phyloP scores from a whole-genome alignment of 169 alveolate species.

The Plasmodium vivax region DNA sequence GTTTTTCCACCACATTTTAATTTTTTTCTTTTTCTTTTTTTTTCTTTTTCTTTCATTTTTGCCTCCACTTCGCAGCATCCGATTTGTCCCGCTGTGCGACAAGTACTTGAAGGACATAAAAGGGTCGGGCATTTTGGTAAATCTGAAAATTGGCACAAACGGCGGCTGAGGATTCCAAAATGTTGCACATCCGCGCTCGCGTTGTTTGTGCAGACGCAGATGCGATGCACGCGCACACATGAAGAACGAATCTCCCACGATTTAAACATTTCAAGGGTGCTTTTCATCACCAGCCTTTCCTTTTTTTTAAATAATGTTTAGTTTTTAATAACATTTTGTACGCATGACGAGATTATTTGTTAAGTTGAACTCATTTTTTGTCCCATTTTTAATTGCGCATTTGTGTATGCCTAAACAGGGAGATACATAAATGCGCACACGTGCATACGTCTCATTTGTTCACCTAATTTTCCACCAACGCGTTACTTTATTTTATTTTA shows the following conservation, averaged over 20 bases:
- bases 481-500: not conserved
- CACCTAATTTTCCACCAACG: not conserved
- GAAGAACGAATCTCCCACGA: not conserved
- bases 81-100: conserved; percentile 90
- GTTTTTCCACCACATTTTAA: not conserved
- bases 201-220: not conserved
- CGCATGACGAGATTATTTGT: conserved; percentile 45
- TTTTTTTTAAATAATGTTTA: conserved; percentile 33
- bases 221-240: not conserved
- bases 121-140: conserved; percentile 84
- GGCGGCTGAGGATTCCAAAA: conserved; percentile 2
- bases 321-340: conserved; percentile 68
- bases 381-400: conserved; percentile 53
- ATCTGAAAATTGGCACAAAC: conserved; percentile 72
- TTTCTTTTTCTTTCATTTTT: conserved; percentile 5
- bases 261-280: conserved; percentile 4
- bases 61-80: conserved; percentile 81
- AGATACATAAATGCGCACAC: conserved; percentile 3
- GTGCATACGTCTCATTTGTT: conserved; percentile 13
- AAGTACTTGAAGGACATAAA: conserved; percentile 81
- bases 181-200: not conserved
- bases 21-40: not conserved
- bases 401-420: not conserved
- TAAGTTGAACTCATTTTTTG: conserved; percentile 33
- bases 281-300: conserved; percentile 6